A percentile compares a stretch with the other conserved stretches of the same genome.
These are phyloP conservation scores for Echinosophora koreensis DNA, from an alignment of 306 rosid genomes.

Conservation along the genomic window DNA sequence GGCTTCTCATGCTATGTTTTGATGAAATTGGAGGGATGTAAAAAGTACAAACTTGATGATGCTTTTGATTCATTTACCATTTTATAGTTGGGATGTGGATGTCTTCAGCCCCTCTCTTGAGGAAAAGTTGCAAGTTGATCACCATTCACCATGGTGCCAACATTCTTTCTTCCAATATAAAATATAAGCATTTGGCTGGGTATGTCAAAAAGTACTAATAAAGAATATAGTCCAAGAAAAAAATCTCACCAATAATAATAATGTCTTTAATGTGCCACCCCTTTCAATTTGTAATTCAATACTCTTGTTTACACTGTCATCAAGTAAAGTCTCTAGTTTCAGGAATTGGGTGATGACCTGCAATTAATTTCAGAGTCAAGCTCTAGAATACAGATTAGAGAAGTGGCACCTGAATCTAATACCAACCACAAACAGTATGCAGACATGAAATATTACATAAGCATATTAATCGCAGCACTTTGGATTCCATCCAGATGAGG, in stretches of 20 bases:
- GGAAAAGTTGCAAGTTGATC: conserved; percentile 38
- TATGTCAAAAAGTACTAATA: conserved; percentile 37
- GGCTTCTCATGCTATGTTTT: background rate
- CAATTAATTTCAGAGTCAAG: conserved; percentile 46
- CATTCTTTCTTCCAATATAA: conserved; percentile 33
- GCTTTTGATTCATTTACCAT: conserved; percentile 34
- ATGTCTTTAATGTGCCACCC: conserved; percentile 71
- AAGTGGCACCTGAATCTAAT: background rate
- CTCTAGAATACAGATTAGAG: conserved; percentile 27
- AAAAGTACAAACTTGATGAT: conserved; percentile 11
- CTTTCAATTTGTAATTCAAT: conserved; percentile 88
- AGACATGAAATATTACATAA: conserved; percentile 2
- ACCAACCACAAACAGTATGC: conserved; percentile 28
- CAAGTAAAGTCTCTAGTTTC: conserved; percentile 87
- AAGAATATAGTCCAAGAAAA: conserved; percentile 35
- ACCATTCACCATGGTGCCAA: background rate
- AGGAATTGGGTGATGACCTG: conserved; percentile 95
- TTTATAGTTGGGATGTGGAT: background rate
- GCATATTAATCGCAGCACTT: conserved; percentile 32
- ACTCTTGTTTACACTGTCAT: conserved; percentile 81
- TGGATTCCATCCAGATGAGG: conserved; percentile 21
- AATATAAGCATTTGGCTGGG: conserved; percentile 15
- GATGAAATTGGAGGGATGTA: conserved; percentile 20
- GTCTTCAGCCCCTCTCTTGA: conserved; percentile 41
- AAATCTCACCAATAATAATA: conserved; percentile 74